phyloP scores from a whole-genome alignment of 192 early-diverging fungal species.

The Backusella luteola region DNA sequence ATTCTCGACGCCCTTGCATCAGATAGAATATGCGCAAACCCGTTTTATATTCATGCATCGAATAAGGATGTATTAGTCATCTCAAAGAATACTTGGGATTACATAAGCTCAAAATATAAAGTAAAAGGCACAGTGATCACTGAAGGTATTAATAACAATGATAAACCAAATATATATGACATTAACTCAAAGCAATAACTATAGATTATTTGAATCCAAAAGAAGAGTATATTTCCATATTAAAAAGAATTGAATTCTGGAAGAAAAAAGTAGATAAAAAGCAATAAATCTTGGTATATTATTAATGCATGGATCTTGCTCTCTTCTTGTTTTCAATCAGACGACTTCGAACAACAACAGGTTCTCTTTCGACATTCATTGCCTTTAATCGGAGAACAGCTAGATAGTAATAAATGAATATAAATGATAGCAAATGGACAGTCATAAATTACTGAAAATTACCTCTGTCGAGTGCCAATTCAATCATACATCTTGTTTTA shows the following conservation, averaged over 20 bases:
- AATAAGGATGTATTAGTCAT: neutral
- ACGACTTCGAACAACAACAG: slow-evolving; percentile 13
- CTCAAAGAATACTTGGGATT: slow-evolving; percentile 1
- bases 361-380: slow-evolving; percentile 11
- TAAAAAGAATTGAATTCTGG: slow-evolving; percentile 5
- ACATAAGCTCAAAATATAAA: neutral
- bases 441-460: neutral
- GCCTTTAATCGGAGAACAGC: slow-evolving; percentile 22
- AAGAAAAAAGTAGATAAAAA: neutral
- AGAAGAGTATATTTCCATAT: neutral
- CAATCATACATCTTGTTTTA: slow-evolving; percentile 64
- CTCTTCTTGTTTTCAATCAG: slow-evolving; percentile 17
- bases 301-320: slow-evolving; percentile 27
- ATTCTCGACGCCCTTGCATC: neutral
- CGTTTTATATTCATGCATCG: slow-evolving; percentile 13
- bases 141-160: neutral
- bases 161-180: neutral
- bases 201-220: neutral
- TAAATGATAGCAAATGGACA: neutral
- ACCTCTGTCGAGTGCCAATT: slow-evolving; percentile 63
- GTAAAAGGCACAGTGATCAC: neutral
- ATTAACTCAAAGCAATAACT: neutral
- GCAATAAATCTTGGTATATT: neutral
- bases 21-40: neutral
- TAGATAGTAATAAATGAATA: neutral